phyloP scores from a whole-genome alignment of 2,329 filamentous ascomycete species.

The Cytospora piceae region DNA sequence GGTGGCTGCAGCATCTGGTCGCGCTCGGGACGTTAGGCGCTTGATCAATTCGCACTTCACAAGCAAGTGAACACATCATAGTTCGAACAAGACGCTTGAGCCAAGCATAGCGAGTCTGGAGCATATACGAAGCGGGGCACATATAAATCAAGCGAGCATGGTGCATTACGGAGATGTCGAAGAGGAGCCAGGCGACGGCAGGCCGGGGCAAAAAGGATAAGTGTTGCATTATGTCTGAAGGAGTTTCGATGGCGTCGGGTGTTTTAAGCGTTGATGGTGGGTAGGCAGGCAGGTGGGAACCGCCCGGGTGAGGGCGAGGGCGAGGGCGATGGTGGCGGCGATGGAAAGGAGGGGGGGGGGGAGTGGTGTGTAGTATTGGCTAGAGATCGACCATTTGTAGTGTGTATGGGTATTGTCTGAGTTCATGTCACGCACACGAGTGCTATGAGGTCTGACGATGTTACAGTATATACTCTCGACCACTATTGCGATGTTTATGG shows the following conservation, averaged over 20 bases:
- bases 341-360: not conserved
- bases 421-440: not conserved
- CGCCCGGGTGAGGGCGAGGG: not conserved
- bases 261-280: not conserved
- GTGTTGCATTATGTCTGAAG: not conserved
- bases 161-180: not conserved
- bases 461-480: not conserved
- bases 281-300: not conserved
- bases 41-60: not conserved
- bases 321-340: not conserved
- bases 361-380: not conserved
- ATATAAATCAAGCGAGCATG: not conserved
- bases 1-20: slow-evolving; percentile 70
- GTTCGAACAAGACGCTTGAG: not conserved
- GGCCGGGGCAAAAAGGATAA: not conserved
- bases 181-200: too few species aligned
- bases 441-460: not conserved
- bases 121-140: not conserved
- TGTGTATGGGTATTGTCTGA: not conserved
- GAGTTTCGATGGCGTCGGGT: not conserved
- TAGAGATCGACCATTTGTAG: not conserved
- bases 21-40: slow-evolving; percentile 60
- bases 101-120: not conserved
- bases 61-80: not conserved
- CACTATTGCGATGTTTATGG: not conserved